Conservation (phyloP, 345 rosid genomes). For the Adansonia digitata region DNA sequence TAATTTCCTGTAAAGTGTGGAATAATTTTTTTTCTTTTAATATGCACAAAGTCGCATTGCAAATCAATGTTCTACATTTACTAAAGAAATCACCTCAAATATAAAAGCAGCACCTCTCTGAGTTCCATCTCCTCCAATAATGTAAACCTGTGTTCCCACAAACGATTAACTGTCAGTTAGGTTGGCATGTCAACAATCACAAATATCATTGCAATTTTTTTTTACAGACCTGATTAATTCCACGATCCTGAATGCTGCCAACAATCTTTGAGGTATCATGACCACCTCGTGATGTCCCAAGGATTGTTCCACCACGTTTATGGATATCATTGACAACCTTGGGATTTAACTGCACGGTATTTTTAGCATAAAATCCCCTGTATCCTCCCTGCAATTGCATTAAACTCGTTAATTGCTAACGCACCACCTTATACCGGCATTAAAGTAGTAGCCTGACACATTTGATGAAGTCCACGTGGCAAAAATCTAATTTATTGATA, state of each 20-base stretch:
- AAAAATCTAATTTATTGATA: no score
- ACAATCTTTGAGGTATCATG: slow-evolving; percentile 70
- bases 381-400: slow-evolving; percentile 61
- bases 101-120: slow-evolving; percentile 67
- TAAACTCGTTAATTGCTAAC: not conserved
- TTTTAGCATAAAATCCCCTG: slow-evolving; percentile 70
- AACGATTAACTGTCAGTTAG: not conserved
- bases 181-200: not conserved
- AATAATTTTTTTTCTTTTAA: not conserved
- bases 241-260: slow-evolving; percentile 81
- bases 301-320: slow-evolving; percentile 71
- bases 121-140: slow-evolving; percentile 86
- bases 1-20: slow-evolving; percentile 39
- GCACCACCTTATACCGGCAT: no score
- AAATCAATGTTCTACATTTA: not conserved
- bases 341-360: slow-evolving; percentile 47
- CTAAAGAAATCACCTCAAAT: slow-evolving; percentile 36
- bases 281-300: slow-evolving; percentile 79
- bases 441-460: not conserved
- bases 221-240: slow-evolving; percentile 58
- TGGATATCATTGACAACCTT: slow-evolving; percentile 70
- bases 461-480: not conserved
- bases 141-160: slow-evolving; percentile 48
- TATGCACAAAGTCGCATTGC: not conserved
- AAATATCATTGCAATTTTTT: not conserved